Conservation (phyloP, 441 rosid genomes). For the Raphanus hybrid region DNA sequence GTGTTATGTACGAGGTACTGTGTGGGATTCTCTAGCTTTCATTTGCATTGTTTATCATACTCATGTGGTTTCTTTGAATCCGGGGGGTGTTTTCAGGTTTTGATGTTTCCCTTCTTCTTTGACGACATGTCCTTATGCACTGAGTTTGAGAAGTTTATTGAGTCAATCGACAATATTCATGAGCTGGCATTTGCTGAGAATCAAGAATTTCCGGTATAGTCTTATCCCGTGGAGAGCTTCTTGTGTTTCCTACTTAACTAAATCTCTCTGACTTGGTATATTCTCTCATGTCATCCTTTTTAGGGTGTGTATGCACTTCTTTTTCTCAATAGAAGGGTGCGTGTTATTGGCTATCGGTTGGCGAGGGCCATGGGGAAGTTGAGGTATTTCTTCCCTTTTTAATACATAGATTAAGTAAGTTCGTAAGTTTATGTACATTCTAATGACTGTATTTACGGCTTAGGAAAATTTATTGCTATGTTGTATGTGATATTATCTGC, state of each 20-base stretch:
- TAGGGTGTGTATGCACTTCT: conserved; percentile 97
- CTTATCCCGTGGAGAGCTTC: conserved; percentile 20
- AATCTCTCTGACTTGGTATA: conserved; percentile 38
- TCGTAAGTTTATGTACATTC: conserved; percentile 8
- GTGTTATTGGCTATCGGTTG: conserved; percentile 83
- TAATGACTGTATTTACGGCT: conserved; percentile 18
- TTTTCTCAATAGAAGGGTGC: conserved; percentile 92
- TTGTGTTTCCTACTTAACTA: conserved; percentile 25
- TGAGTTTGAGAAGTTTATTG: conserved; percentile 90
- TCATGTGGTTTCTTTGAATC: conserved; percentile 4
- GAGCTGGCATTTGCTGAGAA: conserved; percentile 94
- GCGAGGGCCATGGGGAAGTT: conserved; percentile 93
- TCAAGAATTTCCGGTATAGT: conserved; percentile 91
- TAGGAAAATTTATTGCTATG: conserved; percentile 19
- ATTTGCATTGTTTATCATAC: conserved; percentile 10
- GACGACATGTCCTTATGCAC: conserved; percentile 77
- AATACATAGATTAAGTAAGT: conserved; percentile 5
- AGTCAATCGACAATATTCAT: conserved; percentile 89
- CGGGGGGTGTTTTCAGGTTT: conserved; percentile 56
- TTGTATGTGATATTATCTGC: conserved; percentile 28
- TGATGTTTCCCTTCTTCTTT: conserved; percentile 93
- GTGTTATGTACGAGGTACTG: conserved; percentile 94
- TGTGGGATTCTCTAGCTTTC: not conserved
- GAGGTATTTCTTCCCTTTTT: conserved; percentile 57
- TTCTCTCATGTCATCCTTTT: conserved; percentile 22